These are phyloP conservation scores for Rhododendron mucronatum DNA, from an alignment of 148 eudicot genomes.

Conservation along the genomic window DNA sequence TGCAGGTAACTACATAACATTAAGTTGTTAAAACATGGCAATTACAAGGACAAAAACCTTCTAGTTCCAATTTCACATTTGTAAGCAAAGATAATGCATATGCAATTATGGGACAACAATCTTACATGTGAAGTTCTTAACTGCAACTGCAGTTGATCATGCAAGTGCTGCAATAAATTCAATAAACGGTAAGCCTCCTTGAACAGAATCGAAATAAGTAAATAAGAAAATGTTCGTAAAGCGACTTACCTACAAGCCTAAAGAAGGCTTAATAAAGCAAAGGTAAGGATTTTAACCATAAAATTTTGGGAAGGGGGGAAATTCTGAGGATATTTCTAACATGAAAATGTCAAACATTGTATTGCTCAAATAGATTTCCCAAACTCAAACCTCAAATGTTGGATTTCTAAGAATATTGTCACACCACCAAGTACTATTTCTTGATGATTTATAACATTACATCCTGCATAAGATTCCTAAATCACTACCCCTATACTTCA, in stretches of 20 bases:
- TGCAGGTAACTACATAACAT: background rate
- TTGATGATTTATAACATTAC: background rate
- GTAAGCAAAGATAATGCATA: background rate
- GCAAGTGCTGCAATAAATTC: slow-evolving; percentile 54
- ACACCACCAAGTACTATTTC: background rate
- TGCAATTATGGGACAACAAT: slow-evolving; percentile 9
- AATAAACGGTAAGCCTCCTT: background rate
- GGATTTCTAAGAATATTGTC: background rate
- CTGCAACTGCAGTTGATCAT: slow-evolving; percentile 79
- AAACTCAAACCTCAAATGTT: background rate
- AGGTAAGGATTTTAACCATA: background rate
- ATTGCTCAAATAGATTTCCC: background rate
- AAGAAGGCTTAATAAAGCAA: background rate
- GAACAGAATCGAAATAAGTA: background rate
- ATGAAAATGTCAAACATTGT: background rate
- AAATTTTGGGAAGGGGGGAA: background rate
- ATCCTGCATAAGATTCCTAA: background rate
- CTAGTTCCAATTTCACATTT: background rate
- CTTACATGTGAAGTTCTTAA: slow-evolving; percentile 63
- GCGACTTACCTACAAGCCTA: background rate
- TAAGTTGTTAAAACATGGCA: background rate
- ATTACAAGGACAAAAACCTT: slow-evolving; percentile 12
- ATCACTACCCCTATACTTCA: background rate
- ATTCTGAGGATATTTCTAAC: background rate
- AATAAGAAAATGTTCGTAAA: background rate